Evolutionary conservation across 2,329 filamentous ascomycete species (phyloP).

Genomic region (Exophiala xenobiotica): DNA sequence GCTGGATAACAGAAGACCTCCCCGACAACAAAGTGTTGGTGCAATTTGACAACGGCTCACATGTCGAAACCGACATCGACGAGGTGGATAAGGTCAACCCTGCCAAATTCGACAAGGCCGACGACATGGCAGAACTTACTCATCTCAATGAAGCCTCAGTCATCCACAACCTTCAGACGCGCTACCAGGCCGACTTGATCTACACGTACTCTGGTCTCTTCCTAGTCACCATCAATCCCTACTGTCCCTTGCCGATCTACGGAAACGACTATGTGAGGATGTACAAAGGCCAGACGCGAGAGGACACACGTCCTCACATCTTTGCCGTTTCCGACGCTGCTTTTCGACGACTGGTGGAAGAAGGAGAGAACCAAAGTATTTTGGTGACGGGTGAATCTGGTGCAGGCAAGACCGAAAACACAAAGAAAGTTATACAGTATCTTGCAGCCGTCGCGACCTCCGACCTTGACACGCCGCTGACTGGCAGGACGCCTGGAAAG

Average conservation of each 20-base stretch:
- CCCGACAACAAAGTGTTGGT: conserved; percentile 70
- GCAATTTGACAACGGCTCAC: conserved; percentile 89
- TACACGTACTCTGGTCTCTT: conserved; percentile 97
- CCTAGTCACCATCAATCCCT: conserved; percentile 94
- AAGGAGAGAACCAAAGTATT: conserved; percentile 95
- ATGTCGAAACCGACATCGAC: conserved; percentile 82
- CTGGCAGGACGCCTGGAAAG: conserved; percentile 57
- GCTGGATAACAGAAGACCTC: conserved; percentile 84
- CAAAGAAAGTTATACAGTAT: conserved; percentile 99
- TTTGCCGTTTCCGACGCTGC: conserved; percentile 97
- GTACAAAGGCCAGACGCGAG: conserved; percentile 87
- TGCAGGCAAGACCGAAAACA: conserved; percentile 98
- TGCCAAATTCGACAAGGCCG: conserved; percentile 98
- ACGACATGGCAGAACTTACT: conserved; percentile 98
- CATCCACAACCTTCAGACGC: conserved; percentile 91
- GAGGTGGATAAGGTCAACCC: conserved; percentile 98
- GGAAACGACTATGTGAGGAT: conserved; percentile 96
- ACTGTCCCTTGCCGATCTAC: conserved; percentile 92
- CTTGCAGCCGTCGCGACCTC: conserved; percentile 88
- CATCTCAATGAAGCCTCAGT: conserved; percentile 97
- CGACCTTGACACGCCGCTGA: conserved; percentile 60
- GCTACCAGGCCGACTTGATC: conserved; percentile 94
- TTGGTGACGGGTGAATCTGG: conserved; percentile 97
- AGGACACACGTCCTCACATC: conserved; percentile 96
- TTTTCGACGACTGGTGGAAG: conserved; percentile 91